These are phyloP conservation scores for Claviceps maximensis DNA, from an alignment of 2,329 filamentous ascomycete genomes.

Conservation along the genomic window DNA sequence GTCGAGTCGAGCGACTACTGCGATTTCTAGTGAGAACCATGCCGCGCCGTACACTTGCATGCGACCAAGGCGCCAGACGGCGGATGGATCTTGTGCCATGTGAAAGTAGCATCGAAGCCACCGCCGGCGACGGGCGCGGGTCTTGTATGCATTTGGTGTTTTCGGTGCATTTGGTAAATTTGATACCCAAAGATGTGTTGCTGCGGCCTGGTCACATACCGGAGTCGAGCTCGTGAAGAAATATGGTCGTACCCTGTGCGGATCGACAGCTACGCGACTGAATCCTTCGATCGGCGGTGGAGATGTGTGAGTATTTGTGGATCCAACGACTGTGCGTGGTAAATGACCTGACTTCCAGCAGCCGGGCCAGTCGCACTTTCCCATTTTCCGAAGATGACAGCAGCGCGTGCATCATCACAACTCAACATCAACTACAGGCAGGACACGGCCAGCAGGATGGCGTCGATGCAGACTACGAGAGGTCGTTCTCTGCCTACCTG, in stretches of 20 bases:
- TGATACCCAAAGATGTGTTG: neutral
- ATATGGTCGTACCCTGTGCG: neutral
- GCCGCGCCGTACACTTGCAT: neutral
- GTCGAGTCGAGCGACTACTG: neutral
- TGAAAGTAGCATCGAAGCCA: neutral
- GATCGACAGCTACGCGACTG: neutral
- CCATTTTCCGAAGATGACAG: no score
- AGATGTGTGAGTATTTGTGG: neutral
- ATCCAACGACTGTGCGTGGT: neutral
- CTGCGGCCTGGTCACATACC: no score
- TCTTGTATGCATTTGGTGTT: no score
- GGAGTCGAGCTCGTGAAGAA: neutral
- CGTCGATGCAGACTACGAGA: no score
- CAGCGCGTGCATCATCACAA: no score
- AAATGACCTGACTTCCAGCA: neutral
- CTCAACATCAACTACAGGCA: no score
- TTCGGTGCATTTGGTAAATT: no score
- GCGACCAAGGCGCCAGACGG: conserved; percentile 6
- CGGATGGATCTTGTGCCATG: neutral
- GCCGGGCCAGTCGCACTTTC: no score
- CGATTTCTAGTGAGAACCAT: neutral
- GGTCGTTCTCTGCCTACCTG: no score
- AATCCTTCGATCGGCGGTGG: neutral
- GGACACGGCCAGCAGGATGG: no score
- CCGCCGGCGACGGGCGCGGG: neutral